These are phyloP conservation scores for Apium graveolens DNA, from an alignment of 129 eudicot genomes.

Conservation along the genomic window DNA sequence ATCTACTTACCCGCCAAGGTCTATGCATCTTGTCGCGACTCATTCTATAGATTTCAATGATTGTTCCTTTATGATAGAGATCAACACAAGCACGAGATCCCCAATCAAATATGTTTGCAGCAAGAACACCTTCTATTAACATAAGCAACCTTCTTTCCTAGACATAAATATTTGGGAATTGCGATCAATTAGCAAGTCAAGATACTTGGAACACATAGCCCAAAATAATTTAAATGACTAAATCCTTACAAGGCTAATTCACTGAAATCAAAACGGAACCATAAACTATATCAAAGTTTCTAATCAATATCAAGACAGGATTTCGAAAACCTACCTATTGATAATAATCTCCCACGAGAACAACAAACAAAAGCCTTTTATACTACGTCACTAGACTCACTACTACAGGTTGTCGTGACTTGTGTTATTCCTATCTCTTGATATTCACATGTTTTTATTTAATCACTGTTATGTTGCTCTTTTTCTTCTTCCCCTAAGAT, in stretches of 20 bases:
- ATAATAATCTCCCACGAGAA: not conserved
- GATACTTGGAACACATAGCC: not conserved
- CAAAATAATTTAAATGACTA: not conserved
- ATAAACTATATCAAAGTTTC: not conserved
- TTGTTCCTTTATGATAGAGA: constrained; percentile 94
- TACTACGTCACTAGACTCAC: not conserved
- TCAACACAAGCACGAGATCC: constrained; percentile 99
- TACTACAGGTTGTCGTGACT: not conserved
- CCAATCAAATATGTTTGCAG: constrained; percentile 99
- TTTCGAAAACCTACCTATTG: not conserved
- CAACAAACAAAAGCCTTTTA: not conserved
- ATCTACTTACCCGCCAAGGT: constrained; percentile 84
- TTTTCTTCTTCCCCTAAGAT: not conserved
- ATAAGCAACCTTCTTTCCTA: constrained; percentile 82
- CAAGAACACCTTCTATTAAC: constrained; percentile 91
- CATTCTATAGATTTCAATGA: constrained; percentile 96
- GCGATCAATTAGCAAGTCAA: constrained; percentile 2
- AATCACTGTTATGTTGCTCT: not conserved
- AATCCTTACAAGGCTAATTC: not conserved
- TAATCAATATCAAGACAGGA: not conserved
- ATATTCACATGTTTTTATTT: not conserved
- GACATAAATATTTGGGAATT: not conserved
- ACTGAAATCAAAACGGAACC: not conserved
- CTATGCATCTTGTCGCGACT: constrained; percentile 97
- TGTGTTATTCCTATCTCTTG: not conserved